Evolutionary conservation across 202 grass and related monocot species (phyloP).

Genomic region (Panicum virgatum): DNA sequence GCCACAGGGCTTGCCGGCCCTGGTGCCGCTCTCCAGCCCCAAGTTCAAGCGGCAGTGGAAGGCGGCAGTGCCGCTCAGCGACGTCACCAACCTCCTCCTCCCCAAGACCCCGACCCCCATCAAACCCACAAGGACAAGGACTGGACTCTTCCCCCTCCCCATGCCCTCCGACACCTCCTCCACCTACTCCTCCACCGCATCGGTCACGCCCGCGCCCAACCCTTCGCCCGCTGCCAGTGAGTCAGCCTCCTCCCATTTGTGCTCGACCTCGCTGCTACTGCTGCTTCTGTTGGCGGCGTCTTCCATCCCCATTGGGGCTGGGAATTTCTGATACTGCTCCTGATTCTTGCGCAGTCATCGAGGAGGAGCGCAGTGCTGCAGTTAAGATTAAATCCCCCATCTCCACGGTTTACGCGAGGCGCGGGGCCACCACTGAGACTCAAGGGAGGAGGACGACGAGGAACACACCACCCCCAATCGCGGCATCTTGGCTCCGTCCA

Average conservation of each 20-base stretch:
- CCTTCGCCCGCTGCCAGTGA: neutral
- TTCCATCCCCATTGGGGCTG: neutral
- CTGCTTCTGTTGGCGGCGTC: neutral
- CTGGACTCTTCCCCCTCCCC: neutral
- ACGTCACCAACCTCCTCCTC: conserved; percentile 43
- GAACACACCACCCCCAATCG: too few relatives aligned
- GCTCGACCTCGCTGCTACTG: neutral
- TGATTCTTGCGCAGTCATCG: neutral
- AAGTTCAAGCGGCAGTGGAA: neutral
- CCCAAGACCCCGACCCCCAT: conserved; percentile 26
- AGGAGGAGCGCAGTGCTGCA: neutral
- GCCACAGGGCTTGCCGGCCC: neutral
- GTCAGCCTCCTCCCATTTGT: neutral
- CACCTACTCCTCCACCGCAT: conserved; percentile 14
- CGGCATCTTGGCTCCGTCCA: conserved; percentile 40
- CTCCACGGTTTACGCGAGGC: conserved; percentile 16
- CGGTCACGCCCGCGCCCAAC: neutral
- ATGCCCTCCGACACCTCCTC: conserved; percentile 17
- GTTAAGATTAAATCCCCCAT: neutral
- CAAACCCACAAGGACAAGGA: neutral
- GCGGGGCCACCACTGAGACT: neutral
- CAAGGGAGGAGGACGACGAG: neutral
- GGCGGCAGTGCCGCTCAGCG: conserved; percentile 15
- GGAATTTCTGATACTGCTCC: neutral
- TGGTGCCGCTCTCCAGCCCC: neutral